Evolutionary conservation across 2,329 filamentous ascomycete genomes (phyloP).

Genomic region (Neonectria sp.): DNA sequence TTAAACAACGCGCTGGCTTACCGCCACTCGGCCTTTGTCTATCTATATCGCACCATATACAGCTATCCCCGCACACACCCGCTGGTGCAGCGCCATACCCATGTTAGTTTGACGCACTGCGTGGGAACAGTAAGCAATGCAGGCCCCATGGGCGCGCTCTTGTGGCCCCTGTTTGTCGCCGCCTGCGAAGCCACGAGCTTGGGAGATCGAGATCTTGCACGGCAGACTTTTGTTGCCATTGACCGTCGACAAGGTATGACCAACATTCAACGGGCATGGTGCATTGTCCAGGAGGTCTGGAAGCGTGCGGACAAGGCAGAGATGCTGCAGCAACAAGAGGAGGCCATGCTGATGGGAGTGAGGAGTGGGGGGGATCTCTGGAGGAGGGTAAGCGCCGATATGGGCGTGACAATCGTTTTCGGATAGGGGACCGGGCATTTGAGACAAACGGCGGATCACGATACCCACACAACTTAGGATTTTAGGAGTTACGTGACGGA

Average conservation of each 20-base stretch:
- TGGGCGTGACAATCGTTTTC: constrained; percentile 73
- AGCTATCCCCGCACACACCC: constrained; percentile 62
- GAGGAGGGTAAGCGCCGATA: constrained; percentile 70
- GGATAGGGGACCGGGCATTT: constrained; percentile 51
- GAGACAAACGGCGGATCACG: constrained; percentile 29
- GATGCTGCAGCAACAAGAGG: constrained; percentile 44
- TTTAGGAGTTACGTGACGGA: constrained; percentile 41
- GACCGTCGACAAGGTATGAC: constrained; percentile 74
- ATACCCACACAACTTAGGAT: constrained; percentile 44
- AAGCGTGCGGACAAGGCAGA: constrained; percentile 62
- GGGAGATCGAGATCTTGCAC: constrained; percentile 67
- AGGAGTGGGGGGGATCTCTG: constrained; percentile 61
- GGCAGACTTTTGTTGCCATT: constrained; percentile 66
- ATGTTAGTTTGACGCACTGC: constrained; percentile 67
- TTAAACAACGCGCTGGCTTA: constrained; percentile 73
- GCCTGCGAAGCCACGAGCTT: constrained; percentile 70
- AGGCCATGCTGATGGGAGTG: constrained; percentile 37
- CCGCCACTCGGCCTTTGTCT: constrained; percentile 71
- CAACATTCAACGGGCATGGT: constrained; percentile 74
- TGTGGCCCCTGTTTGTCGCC: constrained; percentile 77
- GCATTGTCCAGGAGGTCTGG: constrained; percentile 75
- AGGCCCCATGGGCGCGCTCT: constrained; percentile 74
- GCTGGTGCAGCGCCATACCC: constrained; percentile 68
- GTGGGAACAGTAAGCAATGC: constrained; percentile 67
- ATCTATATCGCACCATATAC: constrained; percentile 70